These are phyloP conservation scores for Helicostylum pulchrum DNA, from an alignment of 192 early-diverging fungal genomes.

Conservation along the genomic window DNA sequence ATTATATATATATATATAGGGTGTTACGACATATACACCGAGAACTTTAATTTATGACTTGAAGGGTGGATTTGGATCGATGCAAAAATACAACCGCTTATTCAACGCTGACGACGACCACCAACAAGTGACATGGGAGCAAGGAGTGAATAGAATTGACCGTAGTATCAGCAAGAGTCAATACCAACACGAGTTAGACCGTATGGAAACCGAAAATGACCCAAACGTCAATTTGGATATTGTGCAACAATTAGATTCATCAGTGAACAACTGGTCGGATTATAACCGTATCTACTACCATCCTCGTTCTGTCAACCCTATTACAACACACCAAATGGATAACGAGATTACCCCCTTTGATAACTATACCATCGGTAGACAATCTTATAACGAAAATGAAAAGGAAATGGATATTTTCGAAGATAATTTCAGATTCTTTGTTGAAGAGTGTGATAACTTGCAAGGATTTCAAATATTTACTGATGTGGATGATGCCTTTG, in stretches of 20 bases:
- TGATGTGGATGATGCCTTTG: slow-evolving; percentile 62
- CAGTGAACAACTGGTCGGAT: slow-evolving; percentile 75
- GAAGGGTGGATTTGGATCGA: slow-evolving; percentile 55
- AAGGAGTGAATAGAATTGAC: slow-evolving; percentile 13
- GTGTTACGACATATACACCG: slow-evolving; percentile 69
- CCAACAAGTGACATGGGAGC: slow-evolving; percentile 29
- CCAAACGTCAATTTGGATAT: slow-evolving; percentile 6
- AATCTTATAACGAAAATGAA: slow-evolving; percentile 48
- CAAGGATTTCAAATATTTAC: slow-evolving; percentile 74
- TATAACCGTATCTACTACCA: slow-evolving; percentile 75
- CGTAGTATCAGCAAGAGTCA: slow-evolving; percentile 24
- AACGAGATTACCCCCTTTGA: slow-evolving; percentile 53
- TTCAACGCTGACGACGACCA: slow-evolving; percentile 9
- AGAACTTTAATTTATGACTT: slow-evolving; percentile 78
- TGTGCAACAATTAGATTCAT: slow-evolving; percentile 45
- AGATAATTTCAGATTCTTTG: slow-evolving; percentile 48
- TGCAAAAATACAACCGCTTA: slow-evolving; percentile 35
- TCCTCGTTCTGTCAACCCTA: slow-evolving; percentile 55
- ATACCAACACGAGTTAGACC: slow-evolving; percentile 34
- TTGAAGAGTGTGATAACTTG: slow-evolving; percentile 55
- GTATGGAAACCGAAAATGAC: slow-evolving; percentile 25
- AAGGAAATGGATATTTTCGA: slow-evolving; percentile 54
- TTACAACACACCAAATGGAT: slow-evolving; percentile 42
- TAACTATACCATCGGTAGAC: slow-evolving; percentile 44
- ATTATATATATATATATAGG: slow-evolving; percentile 44